Evolutionary conservation across 495 filamentous ascomycete genomes (phyloP).

Genomic region (Penicillium daleae): DNA sequence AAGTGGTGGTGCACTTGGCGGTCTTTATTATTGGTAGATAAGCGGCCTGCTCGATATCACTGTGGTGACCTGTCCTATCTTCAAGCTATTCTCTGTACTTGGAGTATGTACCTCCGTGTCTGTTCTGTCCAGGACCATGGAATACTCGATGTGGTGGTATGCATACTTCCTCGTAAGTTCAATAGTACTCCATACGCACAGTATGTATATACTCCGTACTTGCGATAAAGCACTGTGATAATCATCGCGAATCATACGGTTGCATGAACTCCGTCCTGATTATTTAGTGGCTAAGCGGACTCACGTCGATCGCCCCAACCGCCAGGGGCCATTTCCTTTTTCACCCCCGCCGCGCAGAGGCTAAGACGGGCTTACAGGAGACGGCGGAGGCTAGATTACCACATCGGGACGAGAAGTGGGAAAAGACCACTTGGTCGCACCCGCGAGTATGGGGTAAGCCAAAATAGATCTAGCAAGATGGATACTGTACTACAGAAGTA

Average conservation of each 20-base stretch:
- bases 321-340: not conserved
- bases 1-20: not conserved
- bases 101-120: not conserved
- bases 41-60: not conserved
- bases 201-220: too few species aligned
- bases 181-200: too few species aligned
- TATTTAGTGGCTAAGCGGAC: not conserved
- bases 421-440: not conserved
- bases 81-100: not conserved
- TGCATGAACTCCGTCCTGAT: not conserved
- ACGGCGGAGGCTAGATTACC: not conserved
- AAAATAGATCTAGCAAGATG: too few species aligned
- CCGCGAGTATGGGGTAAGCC: slow-evolving; percentile 5
- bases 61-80: slow-evolving; percentile 1
- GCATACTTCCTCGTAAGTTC: not conserved
- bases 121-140: not conserved
- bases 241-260: not conserved
- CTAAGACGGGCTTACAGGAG: not conserved
- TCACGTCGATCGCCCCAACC: not conserved
- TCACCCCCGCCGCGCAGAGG: not conserved
- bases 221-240: not conserved
- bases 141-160: not conserved
- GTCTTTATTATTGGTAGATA: not conserved
- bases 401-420: not conserved
- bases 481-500: too few species aligned